A percentile compares a stretch with the other conserved stretches of the same genome.
These are phyloP conservation scores for Pyrenopolyporus hunteri DNA, from an alignment of 495 filamentous ascomycete species.

Conservation along the genomic window DNA sequence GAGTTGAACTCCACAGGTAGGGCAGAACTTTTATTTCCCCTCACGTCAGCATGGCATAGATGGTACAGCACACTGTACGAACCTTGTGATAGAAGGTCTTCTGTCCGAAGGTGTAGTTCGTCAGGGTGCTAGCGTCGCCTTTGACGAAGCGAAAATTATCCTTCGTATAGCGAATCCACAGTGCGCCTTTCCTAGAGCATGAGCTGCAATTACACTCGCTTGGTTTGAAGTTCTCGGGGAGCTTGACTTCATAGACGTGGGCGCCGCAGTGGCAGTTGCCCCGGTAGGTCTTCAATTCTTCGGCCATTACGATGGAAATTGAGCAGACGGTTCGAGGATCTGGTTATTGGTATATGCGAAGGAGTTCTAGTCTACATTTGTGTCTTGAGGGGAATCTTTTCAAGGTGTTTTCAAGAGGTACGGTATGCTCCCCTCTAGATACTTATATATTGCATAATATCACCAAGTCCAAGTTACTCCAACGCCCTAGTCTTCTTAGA, in stretches of 20 bases:
- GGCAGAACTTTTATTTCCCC: conserved; percentile 49
- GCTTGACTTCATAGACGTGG: conserved; percentile 53
- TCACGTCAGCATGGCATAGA: conserved; percentile 13
- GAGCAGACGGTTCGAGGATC: neutral
- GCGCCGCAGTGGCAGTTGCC: conserved; percentile 64
- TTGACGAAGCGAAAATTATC: conserved; percentile 49
- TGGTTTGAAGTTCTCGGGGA: conserved; percentile 50
- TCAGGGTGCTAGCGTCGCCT: conserved; percentile 43
- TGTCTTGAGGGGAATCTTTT: too few species aligned
- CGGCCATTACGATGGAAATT: conserved; percentile 18
- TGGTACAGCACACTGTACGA: conserved; percentile 6
- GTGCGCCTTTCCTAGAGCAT: conserved; percentile 53
- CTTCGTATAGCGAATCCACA: conserved; percentile 44
- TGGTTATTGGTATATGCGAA: neutral
- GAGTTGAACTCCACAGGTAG: conserved; percentile 48
- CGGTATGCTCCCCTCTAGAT: too few species aligned
- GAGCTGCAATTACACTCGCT: conserved; percentile 60
- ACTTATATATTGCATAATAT: too few species aligned
- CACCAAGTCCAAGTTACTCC: too few species aligned
- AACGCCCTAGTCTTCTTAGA: too few species aligned
- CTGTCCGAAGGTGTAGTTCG: conserved; percentile 46
- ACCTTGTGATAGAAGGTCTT: conserved; percentile 46
- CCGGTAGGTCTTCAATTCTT: conserved; percentile 54
- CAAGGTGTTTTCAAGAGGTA: too few species aligned
- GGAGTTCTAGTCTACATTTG: neutral